These are phyloP conservation scores for Sparassis latifolia DNA, from an alignment of 1,284 basidiomycete species.

Conservation along the genomic window DNA sequence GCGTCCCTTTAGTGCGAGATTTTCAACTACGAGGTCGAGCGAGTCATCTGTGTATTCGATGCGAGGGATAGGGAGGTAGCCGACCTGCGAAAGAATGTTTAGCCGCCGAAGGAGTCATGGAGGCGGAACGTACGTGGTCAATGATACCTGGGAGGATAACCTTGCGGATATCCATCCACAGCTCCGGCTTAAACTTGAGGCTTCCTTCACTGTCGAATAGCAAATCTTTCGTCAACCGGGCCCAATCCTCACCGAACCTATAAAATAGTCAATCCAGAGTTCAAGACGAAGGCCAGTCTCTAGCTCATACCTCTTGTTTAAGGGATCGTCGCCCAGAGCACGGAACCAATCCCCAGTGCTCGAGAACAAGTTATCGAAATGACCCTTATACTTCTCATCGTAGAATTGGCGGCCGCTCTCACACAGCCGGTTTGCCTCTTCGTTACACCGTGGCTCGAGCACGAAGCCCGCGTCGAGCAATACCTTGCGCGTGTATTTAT, in stretches of 20 bases:
- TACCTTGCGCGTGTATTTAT: constrained; percentile 62
- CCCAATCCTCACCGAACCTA: constrained; percentile 76
- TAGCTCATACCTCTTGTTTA: constrained; percentile 49
- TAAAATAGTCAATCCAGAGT: not conserved
- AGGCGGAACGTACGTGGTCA: constrained; percentile 42
- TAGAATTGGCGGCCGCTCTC: constrained; percentile 78
- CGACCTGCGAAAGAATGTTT: constrained; percentile 41
- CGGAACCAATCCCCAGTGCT: constrained; percentile 72
- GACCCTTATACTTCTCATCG: constrained; percentile 76
- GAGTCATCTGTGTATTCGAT: constrained; percentile 84
- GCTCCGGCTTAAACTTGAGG: constrained; percentile 81
- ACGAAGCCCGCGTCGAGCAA: constrained; percentile 88
- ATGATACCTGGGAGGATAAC: constrained; percentile 82
- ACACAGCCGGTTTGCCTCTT: constrained; percentile 52
- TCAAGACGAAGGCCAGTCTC: too few species aligned
- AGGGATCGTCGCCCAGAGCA: constrained; percentile 79
- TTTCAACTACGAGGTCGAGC: constrained; percentile 88
- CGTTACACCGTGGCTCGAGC: constrained; percentile 71
- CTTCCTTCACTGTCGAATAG: constrained; percentile 55
- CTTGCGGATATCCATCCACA: constrained; percentile 84
- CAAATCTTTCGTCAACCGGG: constrained; percentile 76
- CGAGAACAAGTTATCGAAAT: constrained; percentile 81
- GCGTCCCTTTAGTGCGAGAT: constrained; percentile 81
- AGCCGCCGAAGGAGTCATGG: not conserved
- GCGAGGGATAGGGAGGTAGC: constrained; percentile 87